A percentile compares a stretch with the other conserved stretches of the same genome.
These are phyloP conservation scores for Trypanosoma avium DNA, from an alignment of 208 protist species.

Conservation along the genomic window DNA sequence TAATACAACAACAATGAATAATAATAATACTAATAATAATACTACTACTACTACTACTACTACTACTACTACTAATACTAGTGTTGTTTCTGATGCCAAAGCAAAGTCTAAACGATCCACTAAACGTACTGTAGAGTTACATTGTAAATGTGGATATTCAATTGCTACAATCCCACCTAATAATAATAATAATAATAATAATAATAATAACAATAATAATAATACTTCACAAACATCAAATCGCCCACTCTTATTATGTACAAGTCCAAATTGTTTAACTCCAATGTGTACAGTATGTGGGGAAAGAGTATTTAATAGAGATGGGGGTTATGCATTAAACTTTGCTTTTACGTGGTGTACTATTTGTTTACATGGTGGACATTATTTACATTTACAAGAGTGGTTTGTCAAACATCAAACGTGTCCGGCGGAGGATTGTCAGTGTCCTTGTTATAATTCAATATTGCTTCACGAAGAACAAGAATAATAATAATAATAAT, in stretches of 20 bases:
- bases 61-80: not conserved
- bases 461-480: not conserved
- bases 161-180: slow-evolving; percentile 38
- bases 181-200: not conserved
- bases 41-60: not conserved
- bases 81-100: slow-evolving; percentile 7
- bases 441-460: slow-evolving; percentile 53
- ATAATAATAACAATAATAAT: not conserved
- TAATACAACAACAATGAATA: not conserved
- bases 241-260: no score
- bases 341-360: slow-evolving; percentile 84
- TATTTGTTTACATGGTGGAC: slow-evolving; percentile 86
- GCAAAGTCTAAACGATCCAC: not conserved
- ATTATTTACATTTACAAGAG: slow-evolving; percentile 73
- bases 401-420: slow-evolving; percentile 86
- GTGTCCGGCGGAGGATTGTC: slow-evolving; percentile 85
- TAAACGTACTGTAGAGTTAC: slow-evolving; percentile 46
- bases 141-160: slow-evolving; percentile 72
- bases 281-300: slow-evolving; percentile 83
- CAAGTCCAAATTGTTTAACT: slow-evolving; percentile 65
- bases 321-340: slow-evolving; percentile 45
- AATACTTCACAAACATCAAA: not conserved
- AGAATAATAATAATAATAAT: slow-evolving; percentile 4
- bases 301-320: slow-evolving; percentile 55
- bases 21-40: not conserved